phyloP scores from a whole-genome alignment of 2,329 filamentous ascomycete genomes.

The Didymella pomorum region DNA sequence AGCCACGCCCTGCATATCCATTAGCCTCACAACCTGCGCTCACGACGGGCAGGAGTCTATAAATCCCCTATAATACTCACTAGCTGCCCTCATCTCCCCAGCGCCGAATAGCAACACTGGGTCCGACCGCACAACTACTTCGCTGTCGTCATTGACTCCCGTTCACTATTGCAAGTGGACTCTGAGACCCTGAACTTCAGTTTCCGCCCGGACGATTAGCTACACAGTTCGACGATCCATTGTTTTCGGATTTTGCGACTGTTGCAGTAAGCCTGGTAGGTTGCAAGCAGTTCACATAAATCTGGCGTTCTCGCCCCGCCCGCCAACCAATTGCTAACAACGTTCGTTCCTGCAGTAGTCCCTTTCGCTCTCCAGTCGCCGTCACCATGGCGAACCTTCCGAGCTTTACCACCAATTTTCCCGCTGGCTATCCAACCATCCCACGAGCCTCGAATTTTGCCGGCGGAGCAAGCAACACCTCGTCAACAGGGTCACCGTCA shows the following conservation, averaged over 20 bases:
- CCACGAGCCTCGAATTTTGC: slow-evolving; percentile 40
- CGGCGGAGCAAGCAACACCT: slow-evolving; percentile 33
- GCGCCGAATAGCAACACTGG: slow-evolving; percentile 26
- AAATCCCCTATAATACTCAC: slow-evolving; percentile 34
- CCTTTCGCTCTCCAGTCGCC: slow-evolving; percentile 4
- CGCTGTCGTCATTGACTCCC: slow-evolving; percentile 24
- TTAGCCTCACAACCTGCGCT: slow-evolving; percentile 15
- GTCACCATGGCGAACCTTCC: slow-evolving; percentile 39
- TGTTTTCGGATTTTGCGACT: slow-evolving; percentile 16
- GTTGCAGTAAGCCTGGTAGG: slow-evolving; percentile 31
- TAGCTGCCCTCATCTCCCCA: slow-evolving; percentile 25
- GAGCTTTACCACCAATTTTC: slow-evolving; percentile 44
- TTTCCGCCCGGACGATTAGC: slow-evolving; percentile 10
- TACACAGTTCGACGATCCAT: slow-evolving; percentile 12
- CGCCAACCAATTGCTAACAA: slow-evolving; percentile 35
- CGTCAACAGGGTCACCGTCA: slow-evolving; percentile 36
- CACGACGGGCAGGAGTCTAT: slow-evolving; percentile 29
- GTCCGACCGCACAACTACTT: slow-evolving; percentile 11
- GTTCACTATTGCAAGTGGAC: slow-evolving; percentile 19
- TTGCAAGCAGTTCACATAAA: slow-evolving; percentile 27
- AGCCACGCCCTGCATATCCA: slow-evolving; percentile 34
- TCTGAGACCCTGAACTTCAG: slow-evolving; percentile 23
- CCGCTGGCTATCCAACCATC: slow-evolving; percentile 45
- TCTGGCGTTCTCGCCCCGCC: slow-evolving; percentile 27
- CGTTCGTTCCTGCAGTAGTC: slow-evolving; percentile 41